Evolutionary conservation across 192 early-diverging fungal genomes (phyloP).

Genomic region (Gamsiella multidivaricata): DNA sequence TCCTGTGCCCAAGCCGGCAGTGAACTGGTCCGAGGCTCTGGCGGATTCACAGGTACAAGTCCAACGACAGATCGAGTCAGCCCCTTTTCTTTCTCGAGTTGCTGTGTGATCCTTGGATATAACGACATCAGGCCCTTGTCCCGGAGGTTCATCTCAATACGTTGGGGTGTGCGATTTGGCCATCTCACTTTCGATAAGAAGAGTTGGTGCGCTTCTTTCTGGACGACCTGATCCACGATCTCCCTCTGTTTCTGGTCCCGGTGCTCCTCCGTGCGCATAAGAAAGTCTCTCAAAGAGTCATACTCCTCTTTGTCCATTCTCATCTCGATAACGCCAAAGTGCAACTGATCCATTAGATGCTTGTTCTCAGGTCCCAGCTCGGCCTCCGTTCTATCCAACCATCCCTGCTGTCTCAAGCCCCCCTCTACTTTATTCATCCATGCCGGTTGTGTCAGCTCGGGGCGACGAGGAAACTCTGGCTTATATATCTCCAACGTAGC

Average conservation of each 20-base stretch:
- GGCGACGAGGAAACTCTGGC: no score
- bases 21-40: constrained; percentile 1
- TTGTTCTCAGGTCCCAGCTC: neutral
- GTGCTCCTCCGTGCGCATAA: no score
- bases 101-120: neutral
- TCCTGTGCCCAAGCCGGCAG: constrained; percentile 30
- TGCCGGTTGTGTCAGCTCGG: no score
- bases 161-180: neutral
- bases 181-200: no score
- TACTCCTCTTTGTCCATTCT: neutral
- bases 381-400: no score
- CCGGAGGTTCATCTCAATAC: neutral
- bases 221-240: no score
- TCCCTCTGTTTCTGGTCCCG: neutral
- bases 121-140: neutral
- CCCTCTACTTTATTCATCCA: no score
- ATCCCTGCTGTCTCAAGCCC: no score
- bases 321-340: neutral
- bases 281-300: no score
- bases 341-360: neutral
- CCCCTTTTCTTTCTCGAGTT: constrained; percentile 1
- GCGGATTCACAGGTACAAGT: constrained; percentile 3
- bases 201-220: neutral
- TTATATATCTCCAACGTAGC: no score
- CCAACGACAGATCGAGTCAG: neutral